Evolutionary conservation across 208 protist genomes (phyloP).

Genomic region (Leptomonas pyrrhocoris): DNA sequence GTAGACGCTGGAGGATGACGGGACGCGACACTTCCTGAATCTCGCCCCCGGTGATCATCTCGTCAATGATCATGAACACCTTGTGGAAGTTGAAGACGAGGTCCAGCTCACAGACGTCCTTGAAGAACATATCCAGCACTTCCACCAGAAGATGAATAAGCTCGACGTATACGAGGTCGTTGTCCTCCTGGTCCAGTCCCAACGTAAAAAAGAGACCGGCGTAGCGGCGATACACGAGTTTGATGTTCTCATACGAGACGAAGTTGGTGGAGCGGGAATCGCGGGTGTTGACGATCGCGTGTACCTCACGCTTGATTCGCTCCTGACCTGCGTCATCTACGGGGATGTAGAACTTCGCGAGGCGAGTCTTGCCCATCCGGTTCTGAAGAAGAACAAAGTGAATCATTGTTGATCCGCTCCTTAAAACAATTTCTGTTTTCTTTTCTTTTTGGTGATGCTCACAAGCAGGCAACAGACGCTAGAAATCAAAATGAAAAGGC

Average conservation of each 20-base stretch:
- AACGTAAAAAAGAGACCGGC: constrained; percentile 99
- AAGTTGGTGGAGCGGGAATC: constrained; percentile 97
- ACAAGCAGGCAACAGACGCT: too few species aligned
- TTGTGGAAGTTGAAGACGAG: constrained; percentile 99
- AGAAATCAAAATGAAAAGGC: too few species aligned
- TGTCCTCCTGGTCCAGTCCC: constrained; percentile 98
- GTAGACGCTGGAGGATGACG: constrained; percentile 92
- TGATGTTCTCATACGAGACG: constrained; percentile 94
- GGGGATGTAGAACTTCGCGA: constrained; percentile 98
- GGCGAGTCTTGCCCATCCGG: constrained; percentile 97
- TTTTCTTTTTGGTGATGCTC: not conserved
- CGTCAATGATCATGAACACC: constrained; percentile 99
- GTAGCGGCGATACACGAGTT: constrained; percentile 98
- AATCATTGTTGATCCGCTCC: constrained; percentile 85
- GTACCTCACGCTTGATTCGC: constrained; percentile 95
- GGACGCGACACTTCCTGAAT: constrained; percentile 97
- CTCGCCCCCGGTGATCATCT: constrained; percentile 98
- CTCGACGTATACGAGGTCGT: constrained; percentile 98
- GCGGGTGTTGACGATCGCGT: constrained; percentile 94
- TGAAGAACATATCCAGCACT: constrained; percentile 99
- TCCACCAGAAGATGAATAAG: constrained; percentile 98
- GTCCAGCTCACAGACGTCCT: constrained; percentile 99
- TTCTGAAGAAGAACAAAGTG: constrained; percentile 99
- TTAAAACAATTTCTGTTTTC: constrained; percentile 1
- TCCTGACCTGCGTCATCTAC: constrained; percentile 95